These are phyloP conservation scores for Pseudoneurospora amorphoporcata DNA, from an alignment of 495 filamentous ascomycete species.

Conservation along the genomic window DNA sequence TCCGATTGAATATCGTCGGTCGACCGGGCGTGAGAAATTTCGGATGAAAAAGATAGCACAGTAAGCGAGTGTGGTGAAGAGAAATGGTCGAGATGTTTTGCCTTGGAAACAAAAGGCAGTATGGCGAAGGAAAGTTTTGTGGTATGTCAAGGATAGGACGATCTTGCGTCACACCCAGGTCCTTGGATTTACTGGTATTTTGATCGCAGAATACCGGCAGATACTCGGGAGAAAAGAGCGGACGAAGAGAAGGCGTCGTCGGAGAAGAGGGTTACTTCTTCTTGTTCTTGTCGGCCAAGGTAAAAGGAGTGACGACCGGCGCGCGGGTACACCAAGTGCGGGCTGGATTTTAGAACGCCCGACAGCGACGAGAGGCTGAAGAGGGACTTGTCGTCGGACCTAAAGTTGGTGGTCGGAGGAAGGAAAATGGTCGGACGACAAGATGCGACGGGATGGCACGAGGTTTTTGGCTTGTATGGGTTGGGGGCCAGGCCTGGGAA, in stretches of 20 bases:
- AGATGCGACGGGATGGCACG: constrained; percentile 2
- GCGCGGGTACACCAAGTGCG: background rate
- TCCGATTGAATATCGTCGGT: background rate
- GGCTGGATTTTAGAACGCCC: background rate
- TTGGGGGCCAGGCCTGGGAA: background rate
- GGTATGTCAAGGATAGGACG: background rate
- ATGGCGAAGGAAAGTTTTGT: background rate
- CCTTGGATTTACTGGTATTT: background rate
- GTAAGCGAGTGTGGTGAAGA: background rate
- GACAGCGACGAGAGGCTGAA: constrained; percentile 1
- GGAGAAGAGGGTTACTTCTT: background rate
- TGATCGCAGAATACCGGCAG: background rate
- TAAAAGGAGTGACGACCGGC: constrained; percentile 7
- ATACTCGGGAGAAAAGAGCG: background rate
- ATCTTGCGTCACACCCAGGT: background rate
- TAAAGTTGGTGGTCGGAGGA: background rate
- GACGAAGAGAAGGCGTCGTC: background rate
- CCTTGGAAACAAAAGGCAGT: background rate
- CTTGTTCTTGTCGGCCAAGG: background rate
- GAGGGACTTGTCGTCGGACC: background rate
- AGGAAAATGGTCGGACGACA: background rate
- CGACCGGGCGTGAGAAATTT: background rate
- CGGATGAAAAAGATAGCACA: background rate
- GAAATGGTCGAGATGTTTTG: background rate
- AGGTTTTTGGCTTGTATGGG: constrained; percentile 11